Evolutionary conservation across 1,284 basidiomycete genomes (phyloP).

Genomic region (Prillingera fragicola): DNA sequence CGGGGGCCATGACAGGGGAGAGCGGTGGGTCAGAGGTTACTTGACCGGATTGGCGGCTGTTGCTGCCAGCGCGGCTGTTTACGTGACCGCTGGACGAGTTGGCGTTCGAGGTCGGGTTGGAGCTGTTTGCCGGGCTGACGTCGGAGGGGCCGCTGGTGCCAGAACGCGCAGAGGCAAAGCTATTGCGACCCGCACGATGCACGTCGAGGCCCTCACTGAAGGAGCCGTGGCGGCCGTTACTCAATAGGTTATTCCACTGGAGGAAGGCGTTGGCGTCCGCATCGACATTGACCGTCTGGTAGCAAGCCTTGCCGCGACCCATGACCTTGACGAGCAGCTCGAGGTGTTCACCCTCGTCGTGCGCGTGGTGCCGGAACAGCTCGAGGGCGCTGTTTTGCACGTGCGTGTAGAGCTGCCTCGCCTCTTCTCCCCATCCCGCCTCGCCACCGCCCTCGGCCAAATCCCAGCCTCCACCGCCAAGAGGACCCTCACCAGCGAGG

Average conservation of each 20-base stretch:
- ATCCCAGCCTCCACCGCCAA: constrained; percentile 15
- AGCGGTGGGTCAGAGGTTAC: no score
- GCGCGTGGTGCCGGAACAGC: constrained; percentile 19
- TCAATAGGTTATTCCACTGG: constrained; percentile 14
- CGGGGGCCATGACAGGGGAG: no score
- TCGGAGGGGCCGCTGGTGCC: no score
- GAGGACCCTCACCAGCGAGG: constrained; percentile 16
- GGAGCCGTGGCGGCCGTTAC: no score
- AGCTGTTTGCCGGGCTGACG: no score
- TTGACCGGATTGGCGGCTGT: no score
- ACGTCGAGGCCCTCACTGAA: no score
- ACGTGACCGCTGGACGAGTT: no score
- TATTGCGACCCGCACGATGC: no score
- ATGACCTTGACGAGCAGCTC: constrained; percentile 11
- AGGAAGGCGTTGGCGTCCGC: constrained; percentile 32
- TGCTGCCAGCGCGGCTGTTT: no score
- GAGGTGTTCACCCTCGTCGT: constrained; percentile 15
- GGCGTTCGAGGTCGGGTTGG: no score
- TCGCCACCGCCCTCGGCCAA: constrained; percentile 16
- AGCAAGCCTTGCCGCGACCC: constrained; percentile 10
- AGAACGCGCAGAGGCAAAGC: no score
- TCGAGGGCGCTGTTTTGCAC: constrained; percentile 16
- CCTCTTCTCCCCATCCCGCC: constrained; percentile 21
- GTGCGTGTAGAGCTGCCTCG: constrained; percentile 17
- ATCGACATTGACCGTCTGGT: constrained; percentile 8